phyloP scores from a whole-genome alignment of 1,284 basidiomycete genomes.

The Lentinula novae-zelandiae region DNA sequence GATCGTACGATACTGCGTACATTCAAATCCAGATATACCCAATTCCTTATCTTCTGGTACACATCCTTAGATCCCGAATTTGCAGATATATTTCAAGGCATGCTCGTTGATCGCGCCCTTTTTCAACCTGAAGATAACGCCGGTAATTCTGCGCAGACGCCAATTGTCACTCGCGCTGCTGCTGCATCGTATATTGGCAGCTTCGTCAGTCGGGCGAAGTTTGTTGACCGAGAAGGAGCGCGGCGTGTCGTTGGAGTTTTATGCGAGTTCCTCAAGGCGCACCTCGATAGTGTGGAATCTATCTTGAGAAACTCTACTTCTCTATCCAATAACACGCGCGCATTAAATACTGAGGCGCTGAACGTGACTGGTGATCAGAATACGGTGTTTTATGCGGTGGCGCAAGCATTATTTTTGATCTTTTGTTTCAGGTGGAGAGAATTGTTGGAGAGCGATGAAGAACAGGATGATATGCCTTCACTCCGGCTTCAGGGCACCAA shows the following conservation, averaged over 20 bases:
- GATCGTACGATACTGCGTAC: slow-evolving; percentile 92
- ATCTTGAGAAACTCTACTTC: slow-evolving; percentile 27
- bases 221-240: slow-evolving; percentile 76
- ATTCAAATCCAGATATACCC: slow-evolving; percentile 95
- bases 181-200: slow-evolving; percentile 91
- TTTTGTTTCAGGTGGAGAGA: slow-evolving; percentile 99
- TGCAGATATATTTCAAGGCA: slow-evolving; percentile 90
- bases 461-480: slow-evolving; percentile 36
- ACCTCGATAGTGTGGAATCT: slow-evolving; percentile 71
- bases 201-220: slow-evolving; percentile 89
- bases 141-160: slow-evolving; percentile 27
- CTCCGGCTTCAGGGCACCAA: slow-evolving; percentile 23
- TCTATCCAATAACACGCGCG: slow-evolving; percentile 14
- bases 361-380: slow-evolving; percentile 48
- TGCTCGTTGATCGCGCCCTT: slow-evolving; percentile 86
- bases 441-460: slow-evolving; percentile 60
- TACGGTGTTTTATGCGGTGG: slow-evolving; percentile 88
- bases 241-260: slow-evolving; percentile 79
- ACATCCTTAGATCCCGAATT: slow-evolving; percentile 88
- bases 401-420: slow-evolving; percentile 93
- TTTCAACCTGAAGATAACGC: slow-evolving; percentile 46
- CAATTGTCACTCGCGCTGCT: slow-evolving; percentile 79
- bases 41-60: slow-evolving; percentile 96
- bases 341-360: slow-evolving; percentile 28
- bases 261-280: slow-evolving; percentile 78